Conservation (phyloP, 306 rosid species). For the Macrotyloma uniflorum region DNA sequence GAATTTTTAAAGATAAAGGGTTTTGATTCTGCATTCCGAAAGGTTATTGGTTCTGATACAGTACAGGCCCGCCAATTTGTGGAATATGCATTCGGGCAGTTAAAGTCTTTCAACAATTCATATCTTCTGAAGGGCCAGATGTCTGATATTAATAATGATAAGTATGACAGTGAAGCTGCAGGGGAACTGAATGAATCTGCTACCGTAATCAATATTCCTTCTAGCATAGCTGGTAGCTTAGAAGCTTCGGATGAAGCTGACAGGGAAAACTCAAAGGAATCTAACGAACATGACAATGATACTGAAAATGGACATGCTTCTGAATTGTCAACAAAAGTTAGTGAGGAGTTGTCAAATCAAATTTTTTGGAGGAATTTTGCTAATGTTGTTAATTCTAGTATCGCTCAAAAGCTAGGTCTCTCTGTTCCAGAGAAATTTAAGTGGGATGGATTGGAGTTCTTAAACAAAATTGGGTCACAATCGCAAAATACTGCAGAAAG, state of each 20-base stretch:
- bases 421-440: constrained; percentile 73
- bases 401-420: constrained; percentile 79
- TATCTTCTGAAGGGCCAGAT: constrained; percentile 50
- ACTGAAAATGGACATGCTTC: constrained; percentile 47
- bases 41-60: constrained; percentile 73
- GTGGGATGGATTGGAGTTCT: constrained; percentile 90
- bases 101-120: constrained; percentile 74
- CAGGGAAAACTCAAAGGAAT: constrained; percentile 42
- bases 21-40: constrained; percentile 72
- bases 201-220: constrained; percentile 40
- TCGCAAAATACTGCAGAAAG: constrained; percentile 75
- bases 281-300: constrained; percentile 35
- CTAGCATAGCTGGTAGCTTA: constrained; percentile 34
- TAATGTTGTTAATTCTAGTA: constrained; percentile 63
- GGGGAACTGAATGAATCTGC: constrained; percentile 43
- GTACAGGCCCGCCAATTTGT: constrained; percentile 91
- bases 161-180: constrained; percentile 33
- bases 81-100: constrained; percentile 88
- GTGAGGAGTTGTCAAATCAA: constrained; percentile 59
- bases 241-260: constrained; percentile 44
- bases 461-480: constrained; percentile 78
- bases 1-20: constrained; percentile 72
- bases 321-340: constrained; percentile 41
- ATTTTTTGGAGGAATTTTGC: constrained; percentile 82
- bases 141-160: constrained; percentile 39